Percentiles rank a stretch among this genome's conserved stretches.
phyloP scores from a whole-genome alignment of 306 rosid genomes.

The Nissolia schottii region DNA sequence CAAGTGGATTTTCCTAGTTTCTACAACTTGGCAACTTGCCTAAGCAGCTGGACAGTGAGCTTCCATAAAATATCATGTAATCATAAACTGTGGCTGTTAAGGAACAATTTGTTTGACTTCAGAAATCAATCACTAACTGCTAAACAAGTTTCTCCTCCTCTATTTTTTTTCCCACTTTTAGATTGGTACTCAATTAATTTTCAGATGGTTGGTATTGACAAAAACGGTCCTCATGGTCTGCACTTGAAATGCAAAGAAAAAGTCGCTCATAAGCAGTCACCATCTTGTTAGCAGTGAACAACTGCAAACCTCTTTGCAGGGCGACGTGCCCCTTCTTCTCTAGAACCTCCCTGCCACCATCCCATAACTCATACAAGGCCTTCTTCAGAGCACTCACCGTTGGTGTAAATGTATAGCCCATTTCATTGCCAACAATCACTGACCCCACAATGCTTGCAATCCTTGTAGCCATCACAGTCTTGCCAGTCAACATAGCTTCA shows the following conservation, averaged over 20 bases:
- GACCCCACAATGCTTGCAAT: constrained; percentile 73
- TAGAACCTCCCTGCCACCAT: constrained; percentile 40
- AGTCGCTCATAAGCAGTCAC: constrained; percentile 65
- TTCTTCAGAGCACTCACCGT: constrained; percentile 49
- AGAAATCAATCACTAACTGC: background rate
- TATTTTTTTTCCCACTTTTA: background rate
- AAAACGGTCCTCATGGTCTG: constrained; percentile 14
- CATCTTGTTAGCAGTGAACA: constrained; percentile 76
- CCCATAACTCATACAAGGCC: constrained; percentile 34
- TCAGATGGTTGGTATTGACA: constrained; percentile 38
- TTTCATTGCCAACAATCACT: constrained; percentile 46
- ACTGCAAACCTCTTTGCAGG: constrained; percentile 51
- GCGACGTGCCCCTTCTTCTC: constrained; percentile 55
- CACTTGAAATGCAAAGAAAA: constrained; percentile 61
- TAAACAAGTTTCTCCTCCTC: background rate
- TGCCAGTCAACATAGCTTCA: constrained; percentile 60
- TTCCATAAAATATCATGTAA: background rate
- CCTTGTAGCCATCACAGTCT: constrained; percentile 65
- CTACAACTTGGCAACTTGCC: background rate
- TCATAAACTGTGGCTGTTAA: background rate
- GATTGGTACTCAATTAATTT: background rate
- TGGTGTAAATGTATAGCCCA: constrained; percentile 72
- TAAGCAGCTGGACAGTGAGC: background rate
- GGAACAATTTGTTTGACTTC: background rate
- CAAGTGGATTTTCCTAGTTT: background rate